Percentiles rank a stretch among this genome's conserved stretches.
phyloP scores from a whole-genome alignment of 352 stramenopile genomes.

The Plasmopara halstedii region DNA sequence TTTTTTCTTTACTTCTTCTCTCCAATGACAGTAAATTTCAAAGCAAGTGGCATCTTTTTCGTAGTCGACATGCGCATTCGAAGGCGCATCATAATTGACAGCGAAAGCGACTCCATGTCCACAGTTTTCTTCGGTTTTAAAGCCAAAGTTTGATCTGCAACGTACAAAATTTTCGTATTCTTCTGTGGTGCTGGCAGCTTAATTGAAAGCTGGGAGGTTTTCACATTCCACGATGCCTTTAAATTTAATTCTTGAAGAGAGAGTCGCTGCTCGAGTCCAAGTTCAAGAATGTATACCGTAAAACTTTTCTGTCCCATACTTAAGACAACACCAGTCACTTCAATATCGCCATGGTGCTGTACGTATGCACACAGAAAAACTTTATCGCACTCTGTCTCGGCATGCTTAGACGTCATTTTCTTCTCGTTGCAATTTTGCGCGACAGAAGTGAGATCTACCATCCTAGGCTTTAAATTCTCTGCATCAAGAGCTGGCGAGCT shows the following conservation, averaged over 20 bases:
- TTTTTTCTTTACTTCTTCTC: constrained; percentile 17
- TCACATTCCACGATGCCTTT: constrained; percentile 40
- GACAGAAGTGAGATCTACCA: constrained; percentile 36
- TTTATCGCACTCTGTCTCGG: constrained; percentile 68
- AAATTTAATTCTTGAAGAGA: constrained; percentile 41
- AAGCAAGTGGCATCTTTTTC: constrained; percentile 50
- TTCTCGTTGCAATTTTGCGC: constrained; percentile 82
- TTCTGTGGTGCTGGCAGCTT: constrained; percentile 15
- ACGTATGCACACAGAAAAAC: constrained; percentile 78
- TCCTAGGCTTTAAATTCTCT: constrained; percentile 18
- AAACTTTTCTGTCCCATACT: constrained; percentile 70
- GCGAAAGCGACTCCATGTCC: constrained; percentile 24
- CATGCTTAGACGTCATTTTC: constrained; percentile 77
- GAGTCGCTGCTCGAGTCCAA: constrained; percentile 64
- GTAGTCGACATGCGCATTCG: constrained; percentile 56
- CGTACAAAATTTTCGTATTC: too few relatives aligned
- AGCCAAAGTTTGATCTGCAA: too few relatives aligned
- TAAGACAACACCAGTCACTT: constrained; percentile 64
- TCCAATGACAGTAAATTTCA: constrained; percentile 48
- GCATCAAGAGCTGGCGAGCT: constrained; percentile 3
- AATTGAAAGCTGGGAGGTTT: constrained; percentile 41
- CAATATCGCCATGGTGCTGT: constrained; percentile 46
- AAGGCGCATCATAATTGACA: constrained; percentile 61
- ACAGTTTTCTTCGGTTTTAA: too few relatives aligned
- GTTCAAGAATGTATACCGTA: constrained; percentile 64